Evolutionary conservation across 2,329 filamentous ascomycete species (phyloP), one percentile per base, ranked within the genome.

Genomic region (Clonostachys sp.): DNA sequence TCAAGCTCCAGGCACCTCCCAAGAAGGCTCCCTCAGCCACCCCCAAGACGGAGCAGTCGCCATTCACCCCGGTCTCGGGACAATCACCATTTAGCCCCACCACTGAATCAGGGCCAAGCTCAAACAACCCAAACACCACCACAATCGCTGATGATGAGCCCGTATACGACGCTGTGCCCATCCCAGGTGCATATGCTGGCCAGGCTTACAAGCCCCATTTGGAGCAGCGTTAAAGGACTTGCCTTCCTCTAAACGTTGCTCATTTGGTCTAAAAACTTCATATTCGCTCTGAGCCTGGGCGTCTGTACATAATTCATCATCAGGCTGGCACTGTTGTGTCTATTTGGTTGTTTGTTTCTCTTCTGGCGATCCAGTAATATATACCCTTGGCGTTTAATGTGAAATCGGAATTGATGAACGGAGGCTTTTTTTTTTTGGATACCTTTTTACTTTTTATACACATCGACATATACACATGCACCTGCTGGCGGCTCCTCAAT

Each of bases 1-100:
- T 97, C 77, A 85, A 87, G 61, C 83, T 97, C 40, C 89, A 95
- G 72, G 77, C 91, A 16, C 91, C 92, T 39, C 92, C 92, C 0
- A 76, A 77, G 65, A 90, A 87, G 64, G 80, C 91, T 43, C 88
- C 88, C 46, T 79, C 81, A 48, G 85, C 90, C 7, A 94, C 89
- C 0, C 90, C 90, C 30, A 87, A 83, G 66, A 68, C 80, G 46
- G 67, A 71, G 38, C 82, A 86, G 58, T 75, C 74, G 17, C 81
- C 76, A 39, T 90, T 94, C 63, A 20, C 35, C 20, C 49, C 38
- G 10, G 46, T 51, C 33, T 30, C 59, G 61, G 24, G 24, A 30
- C 24, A 30, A 10, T 30, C 24, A 30, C 24, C 24, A 30, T 30
- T 30, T 9, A 30, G 24, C 3, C 36, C 36, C 36, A 39, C 36